Base-by-base conservation (phyloP, 805 yeast genomes). In the Sungouiozyma intestinalis region DNA sequence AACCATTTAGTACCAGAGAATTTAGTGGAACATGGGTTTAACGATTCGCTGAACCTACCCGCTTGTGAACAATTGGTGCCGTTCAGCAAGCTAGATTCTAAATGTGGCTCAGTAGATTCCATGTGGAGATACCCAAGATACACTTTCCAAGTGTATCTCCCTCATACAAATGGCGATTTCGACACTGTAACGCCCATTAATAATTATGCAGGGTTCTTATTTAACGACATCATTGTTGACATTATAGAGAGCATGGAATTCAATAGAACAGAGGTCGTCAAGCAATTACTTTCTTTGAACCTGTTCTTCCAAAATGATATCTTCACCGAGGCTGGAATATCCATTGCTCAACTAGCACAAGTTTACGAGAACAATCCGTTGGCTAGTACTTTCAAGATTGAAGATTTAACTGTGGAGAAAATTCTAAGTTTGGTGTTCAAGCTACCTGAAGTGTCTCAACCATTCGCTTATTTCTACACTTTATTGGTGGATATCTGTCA, bases 401-500 rank as follows among this genome's bases (percentile, higher is more conserved):
- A 92, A 62, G 96, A 88, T 58, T 69, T 88, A 34, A 85, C 90
- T 0, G 73, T 88, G 31, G 97, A 92, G 57, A 76, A 84, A 36
- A 77, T 88, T 35, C 68, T 90, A 46, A 76, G 85, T 19, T 74
- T 85, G 64, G 74, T 88, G 51, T 82, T 85, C 65, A 76, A 77
- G 45, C 68, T 90, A 40, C 95, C 96, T 3, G 53, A 63, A 2
- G 67, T 85, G 1, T 70, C 79, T 21, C 78, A 81, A 46, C 78
- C 79, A 16, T 74, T 68, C 11, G 81, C 87, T 21, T 92, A 87
- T 61, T 92, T 82, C 63, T 85, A 85, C 62, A 73, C 94, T 1
- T 76, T 88, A 9, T 68, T 92, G 45, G 86, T 87, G 24, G 88
- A 88, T 53, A 85, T 92, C 38, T 90, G 97, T 63, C 73, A 78